These are phyloP conservation scores for Aspergillus calidoustus DNA, from an alignment of 2,329 filamentous ascomycete genomes.

Conservation along the genomic window DNA sequence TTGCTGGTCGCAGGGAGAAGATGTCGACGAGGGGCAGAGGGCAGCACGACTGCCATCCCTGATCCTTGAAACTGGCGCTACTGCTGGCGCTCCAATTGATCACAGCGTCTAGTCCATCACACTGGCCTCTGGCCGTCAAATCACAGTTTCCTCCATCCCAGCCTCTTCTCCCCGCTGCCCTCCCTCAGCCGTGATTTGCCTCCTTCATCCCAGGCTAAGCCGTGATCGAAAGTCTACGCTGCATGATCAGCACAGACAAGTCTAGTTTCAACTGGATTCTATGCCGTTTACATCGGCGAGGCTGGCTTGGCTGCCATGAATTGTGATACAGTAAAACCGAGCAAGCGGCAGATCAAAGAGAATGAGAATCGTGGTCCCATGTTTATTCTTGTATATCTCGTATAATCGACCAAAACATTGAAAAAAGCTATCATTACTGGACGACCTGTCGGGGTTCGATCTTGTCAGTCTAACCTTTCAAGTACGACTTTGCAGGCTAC, in stretches of 20 bases:
- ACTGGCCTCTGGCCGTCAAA: constrained; percentile 10
- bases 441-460: constrained; percentile 35
- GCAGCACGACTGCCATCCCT: constrained; percentile 11
- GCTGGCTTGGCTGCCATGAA: not conserved
- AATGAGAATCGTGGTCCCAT: constrained; percentile 17
- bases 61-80: constrained; percentile 13
- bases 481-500: constrained; percentile 14
- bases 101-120: constrained; percentile 17
- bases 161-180: constrained; percentile 3
- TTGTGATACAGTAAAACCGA: constrained; percentile 8
- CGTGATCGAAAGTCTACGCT: constrained; percentile 29
- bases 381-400: constrained; percentile 31
- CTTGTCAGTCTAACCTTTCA: constrained; percentile 29
- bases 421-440: constrained; percentile 34
- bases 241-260: constrained; percentile 26
- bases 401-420: constrained; percentile 26
- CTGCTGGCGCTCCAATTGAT: constrained; percentile 17
- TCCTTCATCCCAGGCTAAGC: constrained; percentile 21
- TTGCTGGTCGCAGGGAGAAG: not conserved
- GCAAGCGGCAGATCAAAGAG: not conserved
- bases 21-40: not conserved
- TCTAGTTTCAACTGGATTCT: not conserved
- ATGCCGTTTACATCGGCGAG: not conserved
- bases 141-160: constrained; percentile 12
- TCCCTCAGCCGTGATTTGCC: constrained; percentile 20